A percentile compares a stretch with the other conserved stretches of the same genome.
phyloP scores from a whole-genome alignment of 345 rosid species.

The Moringa oleifera region DNA sequence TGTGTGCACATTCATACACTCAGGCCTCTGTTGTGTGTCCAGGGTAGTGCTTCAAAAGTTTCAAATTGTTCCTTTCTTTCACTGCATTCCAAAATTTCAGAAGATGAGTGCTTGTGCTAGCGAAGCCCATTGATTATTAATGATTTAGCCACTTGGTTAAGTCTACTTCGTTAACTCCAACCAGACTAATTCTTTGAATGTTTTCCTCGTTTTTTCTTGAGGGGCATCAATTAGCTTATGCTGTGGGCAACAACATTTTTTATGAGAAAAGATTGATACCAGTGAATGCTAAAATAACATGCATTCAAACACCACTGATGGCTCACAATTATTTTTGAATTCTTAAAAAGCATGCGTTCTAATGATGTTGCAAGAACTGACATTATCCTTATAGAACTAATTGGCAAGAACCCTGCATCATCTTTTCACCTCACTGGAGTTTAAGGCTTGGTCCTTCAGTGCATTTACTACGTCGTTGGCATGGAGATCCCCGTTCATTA shows the following conservation, averaged over 20 bases:
- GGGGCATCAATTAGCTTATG: too few species aligned
- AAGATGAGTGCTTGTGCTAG: too few species aligned
- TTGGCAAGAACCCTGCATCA: slow-evolving; percentile 86
- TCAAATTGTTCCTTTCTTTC: too few species aligned
- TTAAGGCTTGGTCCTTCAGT: slow-evolving; percentile 78
- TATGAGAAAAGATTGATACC: not conserved
- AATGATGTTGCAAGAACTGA: slow-evolving; percentile 13
- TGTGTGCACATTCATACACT: too few species aligned
- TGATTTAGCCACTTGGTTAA: too few species aligned
- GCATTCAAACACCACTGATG: not conserved
- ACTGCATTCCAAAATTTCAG: too few species aligned
- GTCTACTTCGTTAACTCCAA: too few species aligned
- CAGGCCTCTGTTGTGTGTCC: not conserved
- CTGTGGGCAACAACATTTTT: too few species aligned
- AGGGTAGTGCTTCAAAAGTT: too few species aligned
- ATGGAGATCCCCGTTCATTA: slow-evolving; percentile 55
- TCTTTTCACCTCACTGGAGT: slow-evolving; percentile 76
- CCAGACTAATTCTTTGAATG: too few species aligned
- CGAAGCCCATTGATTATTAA: too few species aligned
- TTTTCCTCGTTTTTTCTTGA: too few species aligned
- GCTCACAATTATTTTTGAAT: not conserved
- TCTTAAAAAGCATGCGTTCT: not conserved
- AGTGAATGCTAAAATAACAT: not conserved
- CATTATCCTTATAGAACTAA: slow-evolving; percentile 37
- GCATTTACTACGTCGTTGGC: slow-evolving; percentile 75